Percentiles rank a stretch among this genome's conserved stretches.
These are phyloP conservation scores for Teratosphaeria viscida DNA, from an alignment of 2,329 filamentous ascomycete genomes.

Conservation along the genomic window DNA sequence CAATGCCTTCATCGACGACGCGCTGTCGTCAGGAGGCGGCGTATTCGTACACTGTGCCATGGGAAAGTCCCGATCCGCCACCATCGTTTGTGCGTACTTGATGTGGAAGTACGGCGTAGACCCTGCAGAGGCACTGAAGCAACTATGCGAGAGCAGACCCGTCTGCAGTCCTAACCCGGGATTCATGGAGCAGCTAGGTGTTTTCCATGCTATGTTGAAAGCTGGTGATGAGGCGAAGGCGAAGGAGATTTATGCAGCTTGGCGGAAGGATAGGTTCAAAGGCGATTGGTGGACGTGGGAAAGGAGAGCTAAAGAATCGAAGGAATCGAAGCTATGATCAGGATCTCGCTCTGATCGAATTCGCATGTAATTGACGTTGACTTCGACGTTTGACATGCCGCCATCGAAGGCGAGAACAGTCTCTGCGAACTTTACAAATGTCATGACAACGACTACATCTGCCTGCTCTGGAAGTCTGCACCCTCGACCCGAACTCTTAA, in stretches of 20 bases:
- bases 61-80: conserved; percentile 84
- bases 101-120: conserved; percentile 46
- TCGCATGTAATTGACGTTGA: too few species aligned
- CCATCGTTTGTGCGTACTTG: conserved; percentile 71
- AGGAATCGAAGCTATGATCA: conserved; percentile 4
- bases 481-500: too few species aligned
- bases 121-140: conserved; percentile 53
- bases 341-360: too few species aligned
- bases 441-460: too few species aligned
- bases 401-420: too few species aligned
- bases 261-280: conserved; percentile 23
- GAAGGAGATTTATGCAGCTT: conserved; percentile 23
- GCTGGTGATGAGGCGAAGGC: conserved; percentile 11
- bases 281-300: conserved; percentile 32
- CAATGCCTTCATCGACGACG: conserved; percentile 71
- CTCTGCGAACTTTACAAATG: too few species aligned
- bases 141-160: conserved; percentile 58
- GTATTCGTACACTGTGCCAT: conserved; percentile 74
- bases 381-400: too few species aligned
- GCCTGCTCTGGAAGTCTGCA: too few species aligned
- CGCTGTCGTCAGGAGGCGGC: conserved; percentile 47
- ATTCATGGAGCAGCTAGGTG: conserved; percentile 74
- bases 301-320: conserved; percentile 5
- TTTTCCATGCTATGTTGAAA: conserved; percentile 67
- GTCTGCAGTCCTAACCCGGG: conserved; percentile 77